A percentile compares a stretch with the other conserved stretches of the same genome.
Evolutionary conservation across 129 eudicot genomes (phyloP).

Genomic region (Logfia minima): DNA sequence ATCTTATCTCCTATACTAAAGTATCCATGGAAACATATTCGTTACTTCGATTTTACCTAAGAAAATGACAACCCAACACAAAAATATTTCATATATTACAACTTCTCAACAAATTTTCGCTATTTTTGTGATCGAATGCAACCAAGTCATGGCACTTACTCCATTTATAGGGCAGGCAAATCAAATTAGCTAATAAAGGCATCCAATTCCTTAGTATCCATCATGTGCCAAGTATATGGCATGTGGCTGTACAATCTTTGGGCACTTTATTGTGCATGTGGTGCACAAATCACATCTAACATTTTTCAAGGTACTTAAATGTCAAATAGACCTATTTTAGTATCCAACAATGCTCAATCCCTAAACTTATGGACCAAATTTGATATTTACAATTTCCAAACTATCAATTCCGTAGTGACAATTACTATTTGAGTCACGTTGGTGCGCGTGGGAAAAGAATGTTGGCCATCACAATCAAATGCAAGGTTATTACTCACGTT

Average conservation of each 20-base stretch:
- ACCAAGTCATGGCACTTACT: conserved; percentile 1
- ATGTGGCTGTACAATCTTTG: conserved; percentile 1
- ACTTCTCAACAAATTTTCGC: not conserved
- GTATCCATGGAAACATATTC: not conserved
- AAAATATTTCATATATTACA: not conserved
- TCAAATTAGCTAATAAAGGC: conserved; percentile 16
- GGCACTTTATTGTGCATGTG: conserved; percentile 23
- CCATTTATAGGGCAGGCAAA: conserved; percentile 17
- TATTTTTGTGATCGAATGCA: not conserved
- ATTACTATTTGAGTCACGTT: conserved; percentile 19
- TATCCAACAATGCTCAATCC: conserved; percentile 13
- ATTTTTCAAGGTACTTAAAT: conserved; percentile 13
- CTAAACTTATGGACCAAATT: conserved; percentile 8
- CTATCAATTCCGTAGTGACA: not conserved
- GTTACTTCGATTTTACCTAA: not conserved
- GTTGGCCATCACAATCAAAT: conserved; percentile 16
- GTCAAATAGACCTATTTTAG: not conserved
- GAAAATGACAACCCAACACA: not conserved
- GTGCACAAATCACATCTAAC: conserved; percentile 17
- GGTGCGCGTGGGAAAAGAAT: conserved; percentile 19
- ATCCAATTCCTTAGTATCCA: conserved; percentile 5
- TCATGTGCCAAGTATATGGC: conserved; percentile 16
- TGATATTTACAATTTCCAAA: conserved; percentile 5
- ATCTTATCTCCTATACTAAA: not conserved
- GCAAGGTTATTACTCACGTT: not conserved